A percentile compares a stretch with the other conserved stretches of the same genome.
Conservation (phyloP, 495 filamentous ascomycete genomes). For the Lichenothelia convexa region DNA sequence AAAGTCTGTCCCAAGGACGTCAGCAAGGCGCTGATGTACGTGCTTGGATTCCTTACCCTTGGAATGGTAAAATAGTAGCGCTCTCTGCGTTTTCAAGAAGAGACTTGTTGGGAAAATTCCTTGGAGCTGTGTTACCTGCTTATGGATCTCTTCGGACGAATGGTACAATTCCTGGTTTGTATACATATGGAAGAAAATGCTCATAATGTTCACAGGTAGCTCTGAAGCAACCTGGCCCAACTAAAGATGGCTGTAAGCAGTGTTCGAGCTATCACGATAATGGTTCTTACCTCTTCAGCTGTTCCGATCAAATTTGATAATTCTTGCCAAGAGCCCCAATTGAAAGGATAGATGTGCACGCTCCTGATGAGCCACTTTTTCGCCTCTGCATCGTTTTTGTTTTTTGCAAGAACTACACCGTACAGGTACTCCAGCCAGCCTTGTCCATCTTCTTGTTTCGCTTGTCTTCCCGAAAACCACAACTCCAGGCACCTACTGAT, state of each 20-base stretch:
- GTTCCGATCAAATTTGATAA: conserved; percentile 55
- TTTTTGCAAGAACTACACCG: conserved; percentile 73
- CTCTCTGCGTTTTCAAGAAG: conserved; percentile 78
- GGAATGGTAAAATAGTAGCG: conserved; percentile 79
- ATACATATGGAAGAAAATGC: conserved; percentile 80
- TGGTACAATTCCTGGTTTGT: conserved; percentile 84
- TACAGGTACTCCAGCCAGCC: conserved; percentile 96
- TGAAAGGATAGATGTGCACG: conserved; percentile 71
- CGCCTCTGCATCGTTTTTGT: conserved; percentile 72
- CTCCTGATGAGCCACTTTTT: conserved; percentile 68
- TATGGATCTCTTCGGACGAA: conserved; percentile 50
- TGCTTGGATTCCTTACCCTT: too few relatives aligned
- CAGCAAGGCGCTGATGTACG: too few relatives aligned
- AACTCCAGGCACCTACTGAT: conserved; percentile 57
- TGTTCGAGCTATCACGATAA: conserved; percentile 19
- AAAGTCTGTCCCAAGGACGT: too few relatives aligned
- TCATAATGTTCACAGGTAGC: conserved; percentile 80
- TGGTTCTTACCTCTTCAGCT: conserved; percentile 57
- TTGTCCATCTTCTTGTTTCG: conserved; percentile 40
- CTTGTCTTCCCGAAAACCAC: conserved; percentile 49
- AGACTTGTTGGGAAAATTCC: conserved; percentile 67
- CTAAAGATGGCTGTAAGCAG: neutral
- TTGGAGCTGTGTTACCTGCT: conserved; percentile 55
- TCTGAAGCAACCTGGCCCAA: conserved; percentile 11
- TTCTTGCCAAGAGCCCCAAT: conserved; percentile 95